Evolutionary conservation across 169 alveolate species (phyloP), one percentile per base, ranked within the genome.

Genomic region (Eimeria sp.): DNA sequence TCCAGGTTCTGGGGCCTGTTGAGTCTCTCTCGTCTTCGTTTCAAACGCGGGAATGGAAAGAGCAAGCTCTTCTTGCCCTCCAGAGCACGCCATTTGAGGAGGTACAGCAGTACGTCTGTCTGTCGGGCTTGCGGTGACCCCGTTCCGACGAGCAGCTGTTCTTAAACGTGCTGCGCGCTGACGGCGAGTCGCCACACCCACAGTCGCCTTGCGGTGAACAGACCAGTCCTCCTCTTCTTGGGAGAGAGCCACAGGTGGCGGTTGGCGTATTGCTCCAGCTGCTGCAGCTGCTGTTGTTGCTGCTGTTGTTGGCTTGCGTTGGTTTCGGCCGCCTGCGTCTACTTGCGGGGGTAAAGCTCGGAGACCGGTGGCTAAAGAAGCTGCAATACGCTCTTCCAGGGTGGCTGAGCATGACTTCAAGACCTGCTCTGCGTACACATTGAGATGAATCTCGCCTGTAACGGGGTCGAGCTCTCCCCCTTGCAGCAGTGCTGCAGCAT

Each of bases 351-450:
- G 88, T 30, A 78, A 30, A 49, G 88, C 88, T 6, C 88, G 62
- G 66, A 78, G 68, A 54, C 88, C 88, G 3, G 88, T 78, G 1
- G 88, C 88, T 46, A 78, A 78, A 46, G 88, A 78, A 10, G 88
- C 88, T n/a, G 88, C 88, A 14, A 78, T 78, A 40, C 88, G 88
- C 68, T 78, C 88, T 13, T 78, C 88, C 46, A 78, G 66, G 10
- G 88, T 78, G 30, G 46, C 88, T 78, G 88, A 78, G 27, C 88
- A 78, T 10, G 88, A 78, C n/a, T 78, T 66, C n/a, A 78, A 54
- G 66, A 78, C 88, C 66, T 78, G 88, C 88, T 78, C 88, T 78
- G 88, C 88, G 27, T 78, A 78, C n/a, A 49, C 62, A 78, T 78
- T 78, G 62, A 78, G 88, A 13, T 78, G 88, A 40, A 78, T 78